phyloP scores from a whole-genome alignment of 345 rosid species.

The Pugionium cornutum region DNA sequence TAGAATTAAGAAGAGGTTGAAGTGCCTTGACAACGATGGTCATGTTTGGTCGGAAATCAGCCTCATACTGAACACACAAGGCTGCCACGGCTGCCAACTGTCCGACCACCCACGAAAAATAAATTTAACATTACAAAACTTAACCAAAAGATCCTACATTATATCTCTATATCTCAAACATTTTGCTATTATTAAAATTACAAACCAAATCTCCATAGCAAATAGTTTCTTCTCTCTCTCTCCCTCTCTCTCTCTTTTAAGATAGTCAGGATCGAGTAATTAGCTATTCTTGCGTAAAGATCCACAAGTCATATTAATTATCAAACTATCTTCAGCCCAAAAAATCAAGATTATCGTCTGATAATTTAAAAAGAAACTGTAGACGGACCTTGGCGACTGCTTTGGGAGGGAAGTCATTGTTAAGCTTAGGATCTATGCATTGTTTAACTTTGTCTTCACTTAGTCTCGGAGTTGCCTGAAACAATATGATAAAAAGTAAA shows the following conservation, averaged over 20 bases:
- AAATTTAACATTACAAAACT: constrained; percentile 13
- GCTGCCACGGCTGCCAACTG: constrained; percentile 99
- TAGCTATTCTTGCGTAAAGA: too few relatives aligned
- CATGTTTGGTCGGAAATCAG: constrained; percentile 98
- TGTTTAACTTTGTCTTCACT: constrained; percentile 99
- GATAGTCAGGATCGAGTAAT: too few relatives aligned
- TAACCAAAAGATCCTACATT: constrained; percentile 4
- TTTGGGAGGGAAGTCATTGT: constrained; percentile 90
- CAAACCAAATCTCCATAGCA: too few relatives aligned
- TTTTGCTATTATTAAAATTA: too few relatives aligned
- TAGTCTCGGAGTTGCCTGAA: constrained; percentile 96
- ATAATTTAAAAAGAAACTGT: neutral
- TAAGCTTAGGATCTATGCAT: constrained; percentile 93
- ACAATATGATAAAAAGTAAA: neutral
- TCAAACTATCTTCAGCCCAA: neutral
- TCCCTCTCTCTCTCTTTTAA: too few relatives aligned
- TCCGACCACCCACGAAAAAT: constrained; percentile 9
- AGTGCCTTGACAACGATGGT: constrained; percentile 97
- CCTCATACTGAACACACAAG: constrained; percentile 92
- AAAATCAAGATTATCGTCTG: neutral
- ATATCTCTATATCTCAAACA: too few relatives aligned
- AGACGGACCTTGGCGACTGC: constrained; percentile 87
- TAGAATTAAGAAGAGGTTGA: constrained; percentile 85
- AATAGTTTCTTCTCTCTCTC: too few relatives aligned
- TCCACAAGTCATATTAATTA: too few relatives aligned